These are phyloP conservation scores for Fraxinus anomala DNA, from an alignment of 257 asterid genomes.

Conservation along the genomic window DNA sequence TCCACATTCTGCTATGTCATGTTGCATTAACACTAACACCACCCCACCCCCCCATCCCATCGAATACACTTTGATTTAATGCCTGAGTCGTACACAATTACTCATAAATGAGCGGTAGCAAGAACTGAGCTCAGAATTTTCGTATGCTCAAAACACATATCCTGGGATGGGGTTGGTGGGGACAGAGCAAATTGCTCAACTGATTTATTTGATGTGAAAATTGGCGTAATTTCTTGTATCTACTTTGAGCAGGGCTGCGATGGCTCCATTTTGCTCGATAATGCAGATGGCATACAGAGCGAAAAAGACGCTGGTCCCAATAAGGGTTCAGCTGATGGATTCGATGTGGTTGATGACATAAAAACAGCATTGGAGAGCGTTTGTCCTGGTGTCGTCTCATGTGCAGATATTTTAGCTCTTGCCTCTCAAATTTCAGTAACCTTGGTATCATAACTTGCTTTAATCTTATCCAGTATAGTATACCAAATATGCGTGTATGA, in stretches of 20 bases:
- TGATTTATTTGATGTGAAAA: background rate
- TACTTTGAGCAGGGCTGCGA: constrained; percentile 41
- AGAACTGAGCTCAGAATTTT: no score
- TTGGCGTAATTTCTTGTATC: background rate
- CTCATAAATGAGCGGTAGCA: no score
- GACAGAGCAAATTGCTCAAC: background rate
- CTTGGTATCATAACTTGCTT: constrained; percentile 22
- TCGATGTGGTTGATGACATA: constrained; percentile 34
- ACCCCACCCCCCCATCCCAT: no score
- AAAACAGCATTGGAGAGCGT: constrained; percentile 38
- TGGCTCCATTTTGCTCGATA: constrained; percentile 40
- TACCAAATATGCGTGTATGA: background rate
- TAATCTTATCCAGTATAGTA: background rate
- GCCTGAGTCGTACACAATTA: no score
- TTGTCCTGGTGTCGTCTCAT: constrained; percentile 43
- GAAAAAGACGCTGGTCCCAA: constrained; percentile 38
- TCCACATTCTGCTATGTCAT: background rate
- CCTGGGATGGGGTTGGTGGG: no score
- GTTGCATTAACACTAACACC: no score
- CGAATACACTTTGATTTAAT: no score
- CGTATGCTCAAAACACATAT: no score
- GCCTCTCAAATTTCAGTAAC: constrained; percentile 34
- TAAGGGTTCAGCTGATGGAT: constrained; percentile 23
- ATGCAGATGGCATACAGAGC: constrained; percentile 31
- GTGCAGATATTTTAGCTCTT: constrained; percentile 44